Conservation (phyloP, 768 basidiomycete genomes). For the Leucocoprinus sp. region DNA sequence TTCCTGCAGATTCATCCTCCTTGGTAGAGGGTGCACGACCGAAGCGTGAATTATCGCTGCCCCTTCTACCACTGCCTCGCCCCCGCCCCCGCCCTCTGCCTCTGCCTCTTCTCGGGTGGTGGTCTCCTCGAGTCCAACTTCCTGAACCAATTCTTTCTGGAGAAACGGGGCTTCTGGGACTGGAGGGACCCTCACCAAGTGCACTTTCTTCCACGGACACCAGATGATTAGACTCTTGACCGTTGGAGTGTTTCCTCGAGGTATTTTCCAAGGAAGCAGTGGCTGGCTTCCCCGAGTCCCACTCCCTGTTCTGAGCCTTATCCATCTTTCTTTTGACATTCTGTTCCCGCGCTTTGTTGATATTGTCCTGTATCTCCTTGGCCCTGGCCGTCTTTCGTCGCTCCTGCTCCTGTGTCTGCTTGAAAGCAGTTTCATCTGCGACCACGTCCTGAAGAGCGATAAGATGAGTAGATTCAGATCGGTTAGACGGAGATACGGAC, state of each 20-base stretch:
- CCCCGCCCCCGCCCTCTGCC: slow-evolving; percentile 18
- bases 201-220: slow-evolving; percentile 3
- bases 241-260: slow-evolving; percentile 1
- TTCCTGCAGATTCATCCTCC: background rate
- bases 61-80: slow-evolving; percentile 12
- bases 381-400: slow-evolving; percentile 46
- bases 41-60: background rate
- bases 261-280: slow-evolving; percentile 9
- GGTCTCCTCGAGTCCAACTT: slow-evolving; percentile 6
- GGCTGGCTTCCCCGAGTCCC: slow-evolving; percentile 68
- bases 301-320: slow-evolving; percentile 71
- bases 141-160: background rate
- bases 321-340: slow-evolving; percentile 77
- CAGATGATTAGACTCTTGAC: background rate
- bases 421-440: slow-evolving; percentile 76
- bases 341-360: slow-evolving; percentile 67
- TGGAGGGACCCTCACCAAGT: background rate
- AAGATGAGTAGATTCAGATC: slow-evolving; percentile 4
- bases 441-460: slow-evolving; percentile 51
- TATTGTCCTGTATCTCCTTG: slow-evolving; percentile 59
- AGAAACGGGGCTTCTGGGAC: background rate
- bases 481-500: slow-evolving; percentile 27
- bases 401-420: slow-evolving; percentile 58
- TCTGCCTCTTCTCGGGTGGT: slow-evolving; percentile 10
- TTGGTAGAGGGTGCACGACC: background rate